phyloP scores from a whole-genome alignment of 768 basidiomycete species.

The Favolaschia claudopus region DNA sequence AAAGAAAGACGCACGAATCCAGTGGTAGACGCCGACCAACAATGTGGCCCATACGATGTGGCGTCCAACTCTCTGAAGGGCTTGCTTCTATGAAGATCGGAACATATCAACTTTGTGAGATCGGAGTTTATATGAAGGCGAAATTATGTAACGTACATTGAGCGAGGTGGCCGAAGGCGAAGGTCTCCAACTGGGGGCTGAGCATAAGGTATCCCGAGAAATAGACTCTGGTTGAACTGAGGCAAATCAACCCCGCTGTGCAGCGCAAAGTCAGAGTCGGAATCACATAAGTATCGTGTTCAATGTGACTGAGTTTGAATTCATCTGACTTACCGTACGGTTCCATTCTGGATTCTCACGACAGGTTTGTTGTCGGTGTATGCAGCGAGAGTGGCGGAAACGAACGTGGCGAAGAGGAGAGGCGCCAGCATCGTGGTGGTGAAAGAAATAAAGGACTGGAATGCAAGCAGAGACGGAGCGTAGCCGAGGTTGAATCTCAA shows the following conservation, averaged over 20 bases:
- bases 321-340: not conserved
- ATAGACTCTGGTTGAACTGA: slow-evolving; percentile 1
- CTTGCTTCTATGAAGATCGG: too few species aligned
- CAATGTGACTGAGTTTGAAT: not conserved
- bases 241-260: slow-evolving; percentile 3
- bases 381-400: not conserved
- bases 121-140: too few species aligned
- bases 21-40: too few species aligned
- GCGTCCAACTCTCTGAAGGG: too few species aligned
- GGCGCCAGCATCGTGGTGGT: too few species aligned
- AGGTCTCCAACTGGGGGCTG: slow-evolving; percentile 49
- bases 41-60: too few species aligned
- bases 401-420: not conserved
- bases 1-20: too few species aligned
- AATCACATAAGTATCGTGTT: too few species aligned
- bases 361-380: not conserved
- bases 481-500: too few species aligned
- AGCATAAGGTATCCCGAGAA: slow-evolving; percentile 53
- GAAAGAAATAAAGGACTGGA: too few species aligned
- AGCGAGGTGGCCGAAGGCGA: slow-evolving; percentile 34
- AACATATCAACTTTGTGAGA: too few species aligned
- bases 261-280: not conserved
- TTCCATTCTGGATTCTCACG: slow-evolving; percentile 3
- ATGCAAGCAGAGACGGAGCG: too few species aligned
- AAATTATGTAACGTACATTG: slow-evolving; percentile 8